These are phyloP conservation scores for Phytopythium oedochilum DNA, from an alignment of 352 stramenopile species.

Conservation along the genomic window DNA sequence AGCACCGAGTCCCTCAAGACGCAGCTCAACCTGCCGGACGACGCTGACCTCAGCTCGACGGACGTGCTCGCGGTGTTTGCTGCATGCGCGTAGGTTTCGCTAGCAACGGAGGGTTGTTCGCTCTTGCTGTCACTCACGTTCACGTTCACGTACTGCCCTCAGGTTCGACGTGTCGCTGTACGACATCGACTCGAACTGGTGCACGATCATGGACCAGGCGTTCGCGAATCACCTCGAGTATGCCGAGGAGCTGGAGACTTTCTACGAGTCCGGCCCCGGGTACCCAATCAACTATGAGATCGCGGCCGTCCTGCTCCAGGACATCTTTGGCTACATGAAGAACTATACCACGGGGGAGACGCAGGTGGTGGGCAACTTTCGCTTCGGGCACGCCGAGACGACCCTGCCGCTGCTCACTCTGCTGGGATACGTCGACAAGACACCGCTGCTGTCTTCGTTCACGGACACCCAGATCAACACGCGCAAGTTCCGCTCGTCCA, in stretches of 20 bases:
- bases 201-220: conserved; percentile 37
- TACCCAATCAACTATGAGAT: conserved; percentile 79
- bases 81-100: conserved; percentile 47
- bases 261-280: conserved; percentile 54
- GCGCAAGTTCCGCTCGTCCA: conserved; percentile 51
- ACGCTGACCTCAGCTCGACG: conserved; percentile 18
- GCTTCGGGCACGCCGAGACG: conserved; percentile 76
- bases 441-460: conserved; percentile 26
- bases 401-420: conserved; percentile 64
- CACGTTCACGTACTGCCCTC: background rate
- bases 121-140: background rate
- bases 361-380: conserved; percentile 34
- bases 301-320: conserved; percentile 48
- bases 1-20: conserved; percentile 20
- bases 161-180: conserved; percentile 70
- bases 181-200: conserved; percentile 47
- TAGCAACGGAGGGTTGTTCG: background rate
- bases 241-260: conserved; percentile 58
- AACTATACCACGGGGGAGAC: conserved; percentile 30
- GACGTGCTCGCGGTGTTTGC: conserved; percentile 53
- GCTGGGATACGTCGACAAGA: conserved; percentile 42
- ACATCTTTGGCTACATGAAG: conserved; percentile 48
- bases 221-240: conserved; percentile 55
- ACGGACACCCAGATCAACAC: conserved; percentile 29
- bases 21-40: conserved; percentile 32